Evolutionary conservation across 2,329 filamentous ascomycete species (phyloP).

Genomic region (Fusarium albidum): DNA sequence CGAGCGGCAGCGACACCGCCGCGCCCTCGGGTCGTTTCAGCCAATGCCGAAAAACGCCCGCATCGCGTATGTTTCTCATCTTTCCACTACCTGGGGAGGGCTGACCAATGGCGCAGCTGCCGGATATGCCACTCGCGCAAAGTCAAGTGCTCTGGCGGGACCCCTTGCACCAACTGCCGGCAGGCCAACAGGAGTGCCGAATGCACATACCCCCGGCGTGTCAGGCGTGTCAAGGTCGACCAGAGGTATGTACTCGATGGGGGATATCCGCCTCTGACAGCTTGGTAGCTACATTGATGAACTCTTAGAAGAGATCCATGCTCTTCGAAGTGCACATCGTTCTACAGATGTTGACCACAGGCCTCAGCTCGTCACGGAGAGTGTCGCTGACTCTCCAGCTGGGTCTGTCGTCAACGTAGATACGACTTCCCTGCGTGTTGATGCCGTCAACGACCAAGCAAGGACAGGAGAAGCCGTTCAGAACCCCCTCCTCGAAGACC

Average conservation of each 20-base stretch:
- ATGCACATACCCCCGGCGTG: slow-evolving; percentile 39
- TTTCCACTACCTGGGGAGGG: not conserved
- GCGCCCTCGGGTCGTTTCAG: not conserved
- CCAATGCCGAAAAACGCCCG: slow-evolving; percentile 5
- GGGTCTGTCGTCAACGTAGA: not conserved
- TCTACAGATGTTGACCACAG: not conserved
- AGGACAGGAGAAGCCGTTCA: not conserved
- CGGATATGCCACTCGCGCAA: slow-evolving; percentile 41
- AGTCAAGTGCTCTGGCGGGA: slow-evolving; percentile 40
- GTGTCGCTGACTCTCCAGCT: not conserved
- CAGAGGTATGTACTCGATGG: slow-evolving; percentile 23
- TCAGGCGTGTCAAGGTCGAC: slow-evolving; percentile 36
- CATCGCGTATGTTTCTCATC: not conserved
- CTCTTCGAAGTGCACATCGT: slow-evolving; percentile 13
- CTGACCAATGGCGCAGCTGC: slow-evolving; percentile 23
- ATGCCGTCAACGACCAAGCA: not conserved
- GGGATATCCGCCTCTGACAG: not conserved
- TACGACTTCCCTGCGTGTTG: not conserved
- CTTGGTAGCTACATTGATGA: slow-evolving; percentile 39
- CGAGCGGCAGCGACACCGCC: not conserved
- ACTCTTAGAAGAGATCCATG: slow-evolving; percentile 39
- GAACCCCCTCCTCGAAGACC: slow-evolving; percentile 8
- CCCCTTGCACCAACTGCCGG: slow-evolving; percentile 38
- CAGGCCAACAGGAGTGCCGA: slow-evolving; percentile 32
- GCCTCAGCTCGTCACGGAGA: not conserved